Evolutionary conservation across 352 stramenopile genomes (phyloP).

Genomic region (Albugo laibachii): DNA sequence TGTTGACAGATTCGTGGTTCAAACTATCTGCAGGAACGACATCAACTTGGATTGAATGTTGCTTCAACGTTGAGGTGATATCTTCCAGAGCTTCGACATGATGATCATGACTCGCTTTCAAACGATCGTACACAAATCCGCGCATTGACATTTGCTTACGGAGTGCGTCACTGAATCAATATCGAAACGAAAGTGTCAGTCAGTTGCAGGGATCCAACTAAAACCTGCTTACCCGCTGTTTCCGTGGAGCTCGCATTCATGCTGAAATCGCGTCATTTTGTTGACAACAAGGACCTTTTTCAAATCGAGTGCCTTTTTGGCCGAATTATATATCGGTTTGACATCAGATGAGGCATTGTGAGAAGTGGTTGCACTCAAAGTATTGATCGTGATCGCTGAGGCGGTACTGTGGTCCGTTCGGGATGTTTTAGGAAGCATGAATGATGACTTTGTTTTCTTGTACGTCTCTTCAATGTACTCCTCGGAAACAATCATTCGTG

Average conservation of each 20-base stretch:
- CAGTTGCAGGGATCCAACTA: conserved; percentile 2
- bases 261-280: conserved; percentile 76
- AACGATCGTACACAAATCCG: conserved; percentile 69
- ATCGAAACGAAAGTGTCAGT: neutral
- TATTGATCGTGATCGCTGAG: neutral
- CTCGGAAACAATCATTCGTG: conserved; percentile 77
- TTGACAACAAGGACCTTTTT: conserved; percentile 76
- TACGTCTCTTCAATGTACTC: conserved; percentile 79
- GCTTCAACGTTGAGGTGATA: conserved; percentile 59
- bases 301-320: conserved; percentile 27
- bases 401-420: neutral
- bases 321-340: neutral
- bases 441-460: conserved; percentile 7
- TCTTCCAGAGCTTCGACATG: conserved; percentile 71
- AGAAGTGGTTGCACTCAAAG: neutral
- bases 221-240: conserved; percentile 37
- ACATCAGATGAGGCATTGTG: neutral
- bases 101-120: conserved; percentile 75
- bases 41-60: conserved; percentile 38
- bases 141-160: conserved; percentile 83
- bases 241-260: conserved; percentile 61
- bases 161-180: conserved; percentile 36
- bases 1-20: conserved; percentile 53
- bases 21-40: conserved; percentile 64
- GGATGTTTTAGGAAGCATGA: neutral